Base-by-base conservation (phyloP, 2,329 filamentous ascomycete species). In the Ascochyta rabiei region DNA sequence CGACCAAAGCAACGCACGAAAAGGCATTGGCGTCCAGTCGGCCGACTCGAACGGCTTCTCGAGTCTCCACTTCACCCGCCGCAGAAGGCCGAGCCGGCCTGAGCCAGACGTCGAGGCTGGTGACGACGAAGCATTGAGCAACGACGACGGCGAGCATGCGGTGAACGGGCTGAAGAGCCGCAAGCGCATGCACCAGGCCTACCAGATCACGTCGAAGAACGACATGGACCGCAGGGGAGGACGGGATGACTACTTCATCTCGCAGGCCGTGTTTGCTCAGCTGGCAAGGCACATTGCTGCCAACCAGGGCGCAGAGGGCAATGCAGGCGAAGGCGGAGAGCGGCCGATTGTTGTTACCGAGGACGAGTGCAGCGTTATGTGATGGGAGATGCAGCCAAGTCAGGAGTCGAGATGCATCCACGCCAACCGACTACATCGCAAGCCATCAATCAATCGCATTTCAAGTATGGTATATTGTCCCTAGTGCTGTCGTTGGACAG, bases 171-270 rank as follows among this genome's bases (percentile, higher is more conserved):
- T 88, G 12, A 69, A 75, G 23, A 86, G 83, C 61, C 76, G 84
- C 34, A 84, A 83, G 62, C 78, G 84, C 9, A 81, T 88, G 75
- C 80, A 86, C 33, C 77, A 85, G 47, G 81, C 80, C 47, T 86
- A 88, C 53, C 79, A 82, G 53, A 89, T 89, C 63, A 84, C 81
- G 50, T 82, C 80, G 57, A 79, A 84, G 63, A 89, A 89, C 64
- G 84, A 88, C 62, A 79, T 83, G 56, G 80, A 84, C 52, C 79
- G 84, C 30, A 81, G 80, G 58, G 84, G 82, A 15, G 84, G 84
- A 13, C 80, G 82, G 61, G 80, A 80, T 51, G 84, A 87, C 56
- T 81, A 81, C 35, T 82, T 79, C 56, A 80, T 87, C 44, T 85
- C 83, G 59, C 67, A 71, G 53, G 68, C 70, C 2, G 61, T 76